Evolutionary conservation across 1,284 basidiomycete species (phyloP), one percentile per base, ranked within the genome.

Genomic region (Sutorius eximius): DNA sequence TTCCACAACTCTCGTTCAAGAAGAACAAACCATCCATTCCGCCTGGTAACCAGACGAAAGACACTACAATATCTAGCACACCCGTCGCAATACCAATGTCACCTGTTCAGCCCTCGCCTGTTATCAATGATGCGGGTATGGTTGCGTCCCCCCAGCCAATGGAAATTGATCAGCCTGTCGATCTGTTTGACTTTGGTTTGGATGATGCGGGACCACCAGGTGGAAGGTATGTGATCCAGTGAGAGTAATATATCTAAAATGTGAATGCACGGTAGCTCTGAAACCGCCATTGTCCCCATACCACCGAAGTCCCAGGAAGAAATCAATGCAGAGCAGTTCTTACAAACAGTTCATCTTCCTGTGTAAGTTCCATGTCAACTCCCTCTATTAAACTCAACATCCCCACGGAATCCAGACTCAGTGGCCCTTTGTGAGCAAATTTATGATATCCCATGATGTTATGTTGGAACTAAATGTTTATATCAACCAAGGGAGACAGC

Each of bases 1-100:
- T 71, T 16, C 46, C 59, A 36, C 37, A 57, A n/a, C 68, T 79
- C 15, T 75, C 67, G 37, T 79, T 82, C 61, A 81, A 76, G 65
- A 82, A 79, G 60, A 73, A 61, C 30, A 71, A 62, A 51, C 50
- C 59, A 16, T 18, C 44, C 20, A 22, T 57, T 51, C 36, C 45
- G n/a, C 34, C 53, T 30, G 16, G 27, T 43, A 43, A n/a, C 9
- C 59, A 58, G 33, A 47, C 6, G 13, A 64, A 56, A 24, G 66
- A 66, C 8, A 33, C 27, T 20, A 45, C 36, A 5, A 16, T 13
- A 6, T 37, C 58, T 5, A 52, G 30, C 38, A 38, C 33, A 18
- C 24, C 44, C 5, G 18, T 38, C 13, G 24, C 41, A 37, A 46
- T 53, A 33, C 63, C 60, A 37, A 9, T 36, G 34, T 59, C 68